Base-by-base conservation (phyloP, 2,329 filamentous ascomycete species). In the Dactylellina leptospora region DNA sequence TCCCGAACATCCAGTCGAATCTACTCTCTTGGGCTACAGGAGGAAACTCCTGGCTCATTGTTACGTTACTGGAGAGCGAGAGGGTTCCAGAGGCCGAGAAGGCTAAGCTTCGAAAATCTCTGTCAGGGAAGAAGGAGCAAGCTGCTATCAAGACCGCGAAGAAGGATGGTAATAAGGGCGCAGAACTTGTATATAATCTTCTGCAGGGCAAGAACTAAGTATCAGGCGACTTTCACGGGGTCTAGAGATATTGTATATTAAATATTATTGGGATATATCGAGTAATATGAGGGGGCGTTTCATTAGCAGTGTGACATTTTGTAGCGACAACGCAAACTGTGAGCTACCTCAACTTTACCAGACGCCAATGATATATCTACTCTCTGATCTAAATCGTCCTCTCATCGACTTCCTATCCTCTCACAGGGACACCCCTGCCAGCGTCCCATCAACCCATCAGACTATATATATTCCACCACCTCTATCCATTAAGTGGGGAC, bases 21-120 rank as follows among this genome's bases (percentile, higher is more conserved):
- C 81, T 96, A 22, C 80, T 95, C 66, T 83, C 87, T 18, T 99
- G 95, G 95, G 93, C 93, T 0, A 93, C 88, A 0, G 90, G 93
- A 0, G 86, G 89, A 1, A 92, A 92, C 76, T 91, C 90, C 0
- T 97, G 96, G 76, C 91, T 96, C 9, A 85, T 97, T 2, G 85
- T 97, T 23, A 90, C 88, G 13, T 66, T 95, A 95, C 77, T 83
- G 83, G 23, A 84, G 87, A 76, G 87, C 84, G 76, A 83, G 85
- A 13, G 88, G 90, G 76, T 82, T 96, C 56, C 82, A 88, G 78
- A 87, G 88, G 79, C 85, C 83, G 11, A 81, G 44, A 68, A 73
- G 33, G 18, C 36, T 1, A 64, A 61, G 45, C 59, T 73, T 97
- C 75, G 89, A 87, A 82, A 73, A 27, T 18, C 22, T 28, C 33